Evolutionary conservation across 1,139 yeast species (phyloP), one percentile per base, ranked within the genome.

Genomic region (Taphrina sp.): DNA sequence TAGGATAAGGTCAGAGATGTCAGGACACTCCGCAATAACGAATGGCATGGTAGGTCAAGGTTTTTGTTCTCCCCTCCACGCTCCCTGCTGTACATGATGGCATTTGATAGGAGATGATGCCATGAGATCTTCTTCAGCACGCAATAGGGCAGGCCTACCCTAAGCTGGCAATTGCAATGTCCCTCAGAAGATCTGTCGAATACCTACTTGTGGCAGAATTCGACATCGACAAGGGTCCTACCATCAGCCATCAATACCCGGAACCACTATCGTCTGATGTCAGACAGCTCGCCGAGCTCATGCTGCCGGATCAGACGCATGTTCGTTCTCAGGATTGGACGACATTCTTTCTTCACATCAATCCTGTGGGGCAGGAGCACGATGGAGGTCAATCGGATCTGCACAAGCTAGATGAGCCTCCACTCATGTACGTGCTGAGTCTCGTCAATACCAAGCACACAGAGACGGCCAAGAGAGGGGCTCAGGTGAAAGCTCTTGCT

Each of bases 261-360:
- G 63, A 64, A 31, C 70, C 70, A 20, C 66, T 78, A 14, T 79
- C 79, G 1, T 81, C 81, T 4, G 74, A 76, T 59, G 61, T 63
- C 24, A 56, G 52, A n/a, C 47, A 43, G n/a, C 52, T 60, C n/a
- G 62, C 62, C 4, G 85, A 81, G 65, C 71, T 81, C 47, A 79
- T 81, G 82, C 69, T 81, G 39, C 86, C 86, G 0, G 86, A 81
- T 64, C 84, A 80, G 65, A 78, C 79, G 45, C 85, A 81, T 65
- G 77, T 76, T 57, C 67, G 85, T 45, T 72, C 72, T 28, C 83
- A 81, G 63, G 86, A 81, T 67, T 81, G 75, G 72, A 80, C 85
- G 3, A 69, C 80, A 28, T 80, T 80, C 61, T 69, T 80, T 57
- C 70, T 81, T 36, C 46, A 58, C 41, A 49, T 38, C 36, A 55